These are phyloP conservation scores for Tulasnella sp. DNA, from an alignment of 768 basidiomycete genomes.

Conservation along the genomic window DNA sequence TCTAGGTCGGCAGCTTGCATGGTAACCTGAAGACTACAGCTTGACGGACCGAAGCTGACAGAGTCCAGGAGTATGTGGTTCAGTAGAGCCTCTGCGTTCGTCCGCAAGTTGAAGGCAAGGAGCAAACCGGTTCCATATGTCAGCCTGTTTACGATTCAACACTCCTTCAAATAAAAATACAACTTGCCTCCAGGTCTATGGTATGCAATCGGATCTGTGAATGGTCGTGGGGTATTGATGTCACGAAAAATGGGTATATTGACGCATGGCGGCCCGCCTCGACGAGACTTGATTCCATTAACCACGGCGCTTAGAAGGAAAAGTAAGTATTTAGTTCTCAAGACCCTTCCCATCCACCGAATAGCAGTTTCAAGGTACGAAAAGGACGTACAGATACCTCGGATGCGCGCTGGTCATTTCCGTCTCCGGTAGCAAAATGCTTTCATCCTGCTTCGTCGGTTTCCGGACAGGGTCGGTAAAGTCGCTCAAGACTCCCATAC, in stretches of 20 bases:
- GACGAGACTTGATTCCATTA: neutral
- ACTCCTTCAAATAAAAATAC: too few relatives aligned
- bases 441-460: neutral
- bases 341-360: neutral
- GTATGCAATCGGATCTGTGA: too few relatives aligned
- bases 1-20: slow-evolving; percentile 93
- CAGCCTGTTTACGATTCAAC: too few relatives aligned
- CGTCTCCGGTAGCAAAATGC: neutral
- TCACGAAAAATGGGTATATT: too few relatives aligned
- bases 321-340: neutral
- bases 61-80: slow-evolving; percentile 97
- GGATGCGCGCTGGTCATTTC: neutral
- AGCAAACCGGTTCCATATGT: too few relatives aligned
- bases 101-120: too few relatives aligned
- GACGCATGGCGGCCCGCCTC: neutral
- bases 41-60: slow-evolving; percentile 99
- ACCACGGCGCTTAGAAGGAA: neutral
- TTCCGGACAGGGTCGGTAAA: neutral
- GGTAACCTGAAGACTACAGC: slow-evolving; percentile 92
- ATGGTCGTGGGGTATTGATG: too few relatives aligned
- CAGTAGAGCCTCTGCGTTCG: slow-evolving; percentile 43
- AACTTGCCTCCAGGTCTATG: too few relatives aligned
- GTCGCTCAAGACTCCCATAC: neutral
- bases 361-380: neutral
- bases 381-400: neutral